Evolutionary conservation across 441 rosid genomes (phyloP), one percentile per base, ranked within the genome.

Genomic region (Jatropha podagrica): DNA sequence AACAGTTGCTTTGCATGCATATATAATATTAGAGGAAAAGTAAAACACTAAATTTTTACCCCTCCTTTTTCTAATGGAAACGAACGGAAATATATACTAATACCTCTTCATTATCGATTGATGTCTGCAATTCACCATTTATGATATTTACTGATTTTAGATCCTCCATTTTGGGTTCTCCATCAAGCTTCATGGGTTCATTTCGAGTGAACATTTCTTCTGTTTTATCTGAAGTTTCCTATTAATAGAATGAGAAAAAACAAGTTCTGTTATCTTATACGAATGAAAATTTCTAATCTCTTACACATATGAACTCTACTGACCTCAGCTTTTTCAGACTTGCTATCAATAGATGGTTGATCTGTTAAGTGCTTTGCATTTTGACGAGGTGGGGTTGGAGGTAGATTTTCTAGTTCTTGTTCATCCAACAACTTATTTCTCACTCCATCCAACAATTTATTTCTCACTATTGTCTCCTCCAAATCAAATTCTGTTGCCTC

Each of bases 261-360:
- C 12, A n/a, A 70, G 55, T 74, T 38, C 65, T 23, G 23, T 23
- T n/a, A 56, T 76, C 52, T 66, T 9, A n/a, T 8, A 3, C 26
- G 8, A 64, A 74, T 37, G 49, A 67, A 26, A 4, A 6, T 48
- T 65, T 65, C 59, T 52, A n/a, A 27, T 62, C 42, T 4, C 9
- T 27, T 13, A 20, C 27, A n/a, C 26, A 56, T 77, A 3, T 42
- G 46, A 42, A 42, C 7, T 7, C n/a, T 26, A 73, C 85, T 74
- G 40, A 85, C 86, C 87, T 76, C 73, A 9, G 74, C 55, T 71
- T 54, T 74, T 71, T 41, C 76, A 8, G 67, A 32, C 60, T 37
- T 54, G 51, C 65, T 42, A 32, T 54, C 74, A 38, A 63, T 32
- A 63, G 75, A 58, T 58, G 71, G 65, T 38, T 26, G 75, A 64